These are phyloP conservation scores for Hanseniaspora valbyensis DNA, from an alignment of 805 yeast genomes.

Conservation along the genomic window DNA sequence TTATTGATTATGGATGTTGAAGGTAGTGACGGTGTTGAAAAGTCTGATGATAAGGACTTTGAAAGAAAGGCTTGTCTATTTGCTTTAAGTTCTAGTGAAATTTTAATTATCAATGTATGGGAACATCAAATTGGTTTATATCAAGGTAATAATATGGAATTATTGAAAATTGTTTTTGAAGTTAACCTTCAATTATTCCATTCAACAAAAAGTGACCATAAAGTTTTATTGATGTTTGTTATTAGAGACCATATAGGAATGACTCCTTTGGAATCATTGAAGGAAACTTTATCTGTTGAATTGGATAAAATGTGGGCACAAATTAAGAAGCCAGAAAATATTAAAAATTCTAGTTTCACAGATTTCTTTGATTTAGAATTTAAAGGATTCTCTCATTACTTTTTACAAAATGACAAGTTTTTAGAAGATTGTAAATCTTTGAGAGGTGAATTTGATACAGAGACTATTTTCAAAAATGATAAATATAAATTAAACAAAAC, in stretches of 20 bases:
- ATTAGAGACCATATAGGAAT: conserved; percentile 84
- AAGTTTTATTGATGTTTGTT: conserved; percentile 69
- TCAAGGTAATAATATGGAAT: conserved; percentile 95
- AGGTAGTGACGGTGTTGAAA: conserved; percentile 95
- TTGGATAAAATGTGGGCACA: conserved; percentile 67
- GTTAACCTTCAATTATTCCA: conserved; percentile 74
- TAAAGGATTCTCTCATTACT: conserved; percentile 72
- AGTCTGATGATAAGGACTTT: conserved; percentile 97
- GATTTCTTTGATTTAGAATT: conserved; percentile 83
- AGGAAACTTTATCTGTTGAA: conserved; percentile 59
- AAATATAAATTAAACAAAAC: conserved; percentile 52
- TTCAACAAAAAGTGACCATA: conserved; percentile 43
- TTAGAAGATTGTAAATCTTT: conserved; percentile 45
- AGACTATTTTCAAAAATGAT: conserved; percentile 46
- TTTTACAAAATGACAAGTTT: conserved; percentile 67
- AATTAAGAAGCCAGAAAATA: conserved; percentile 60
- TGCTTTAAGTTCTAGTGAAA: conserved; percentile 85
- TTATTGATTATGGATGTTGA: conserved; percentile 91
- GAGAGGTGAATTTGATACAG: conserved; percentile 46
- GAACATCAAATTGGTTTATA: conserved; percentile 93
- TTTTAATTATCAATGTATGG: conserved; percentile 87
- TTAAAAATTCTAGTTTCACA: conserved; percentile 42
- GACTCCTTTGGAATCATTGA: conserved; percentile 66
- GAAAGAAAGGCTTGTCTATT: conserved; percentile 93
- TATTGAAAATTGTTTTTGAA: conserved; percentile 89